Percentiles rank a stretch among this genome's conserved stretches.
Evolutionary conservation across 257 asterid genomes (phyloP).

Genomic region (Primulina tabacum): DNA sequence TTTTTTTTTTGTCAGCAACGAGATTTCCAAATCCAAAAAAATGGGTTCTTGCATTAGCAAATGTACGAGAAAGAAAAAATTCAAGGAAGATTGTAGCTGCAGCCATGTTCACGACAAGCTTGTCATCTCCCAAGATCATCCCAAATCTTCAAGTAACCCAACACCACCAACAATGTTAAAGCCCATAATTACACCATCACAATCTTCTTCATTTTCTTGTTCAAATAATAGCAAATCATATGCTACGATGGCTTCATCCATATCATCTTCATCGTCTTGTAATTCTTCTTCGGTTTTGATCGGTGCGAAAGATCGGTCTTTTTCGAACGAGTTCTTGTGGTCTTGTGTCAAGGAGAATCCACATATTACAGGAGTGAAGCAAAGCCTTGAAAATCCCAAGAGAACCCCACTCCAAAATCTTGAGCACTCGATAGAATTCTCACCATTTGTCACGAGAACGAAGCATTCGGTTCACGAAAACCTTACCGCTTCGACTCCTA

Average conservation of each 20-base stretch:
- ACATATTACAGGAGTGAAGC: constrained; percentile 35
- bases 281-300: constrained; percentile 29
- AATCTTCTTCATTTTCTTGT: constrained; percentile 45
- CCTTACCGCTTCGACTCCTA: constrained; percentile 30
- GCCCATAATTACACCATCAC: constrained; percentile 39
- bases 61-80: constrained; percentile 51
- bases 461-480: constrained; percentile 35
- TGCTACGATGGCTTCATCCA: constrained; percentile 29
- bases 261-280: constrained; percentile 27
- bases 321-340: constrained; percentile 58
- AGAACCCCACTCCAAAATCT: constrained; percentile 18
- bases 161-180: constrained; percentile 20
- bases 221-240: constrained; percentile 29
- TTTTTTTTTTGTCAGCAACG: constrained; percentile 17
- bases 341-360: constrained; percentile 64
- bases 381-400: neutral
- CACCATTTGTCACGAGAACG: neutral
- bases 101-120: constrained; percentile 56
- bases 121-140: constrained; percentile 49
- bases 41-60: constrained; percentile 93
- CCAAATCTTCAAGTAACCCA: constrained; percentile 26
- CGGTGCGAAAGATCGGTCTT: constrained; percentile 48
- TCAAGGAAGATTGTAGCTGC: constrained; percentile 25
- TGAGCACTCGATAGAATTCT: neutral
- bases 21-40: constrained; percentile 5